Conservation (phyloP, 177 flowering plant genomes). For the Vitis hybrid region DNA sequence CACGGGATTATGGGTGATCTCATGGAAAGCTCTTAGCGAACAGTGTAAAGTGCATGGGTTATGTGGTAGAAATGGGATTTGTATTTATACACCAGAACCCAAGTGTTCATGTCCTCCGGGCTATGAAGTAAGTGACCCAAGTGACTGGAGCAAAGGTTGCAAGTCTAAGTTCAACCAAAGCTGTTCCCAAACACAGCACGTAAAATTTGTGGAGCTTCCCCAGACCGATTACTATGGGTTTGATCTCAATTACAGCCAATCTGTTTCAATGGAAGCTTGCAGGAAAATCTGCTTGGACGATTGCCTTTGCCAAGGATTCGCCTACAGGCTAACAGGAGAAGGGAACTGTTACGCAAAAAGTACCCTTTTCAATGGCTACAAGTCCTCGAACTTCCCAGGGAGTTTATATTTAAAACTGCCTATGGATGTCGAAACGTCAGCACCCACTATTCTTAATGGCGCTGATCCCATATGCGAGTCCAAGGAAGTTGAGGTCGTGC, state of each 20-base stretch:
- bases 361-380: slow-evolving; percentile 22
- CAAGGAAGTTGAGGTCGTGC: background rate
- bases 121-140: slow-evolving; percentile 9
- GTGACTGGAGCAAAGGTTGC: slow-evolving; percentile 31
- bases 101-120: slow-evolving; percentile 24
- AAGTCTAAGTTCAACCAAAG: slow-evolving; percentile 12
- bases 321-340: slow-evolving; percentile 12
- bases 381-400: slow-evolving; percentile 23
- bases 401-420: slow-evolving; percentile 39
- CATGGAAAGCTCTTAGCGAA: slow-evolving; percentile 18
- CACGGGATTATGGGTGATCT: slow-evolving; percentile 18
- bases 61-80: slow-evolving; percentile 36
- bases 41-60: slow-evolving; percentile 29
- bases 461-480: slow-evolving; percentile 20
- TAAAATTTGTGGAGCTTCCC: slow-evolving; percentile 17
- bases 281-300: slow-evolving; percentile 11
- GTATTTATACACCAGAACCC: slow-evolving; percentile 17
- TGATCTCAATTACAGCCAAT: slow-evolving; percentile 3
- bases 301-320: slow-evolving; percentile 22
- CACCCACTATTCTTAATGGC: slow-evolving; percentile 9
- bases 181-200: background rate
- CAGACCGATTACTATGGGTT: slow-evolving; percentile 24
- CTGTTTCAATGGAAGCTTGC: slow-evolving; percentile 13
- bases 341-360: slow-evolving; percentile 19
- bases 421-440: slow-evolving; percentile 5